Evolutionary conservation across 2,329 filamentous ascomycete genomes (phyloP), one percentile per base, ranked within the genome.

Genomic region (Akanthomyces uredinophilus): DNA sequence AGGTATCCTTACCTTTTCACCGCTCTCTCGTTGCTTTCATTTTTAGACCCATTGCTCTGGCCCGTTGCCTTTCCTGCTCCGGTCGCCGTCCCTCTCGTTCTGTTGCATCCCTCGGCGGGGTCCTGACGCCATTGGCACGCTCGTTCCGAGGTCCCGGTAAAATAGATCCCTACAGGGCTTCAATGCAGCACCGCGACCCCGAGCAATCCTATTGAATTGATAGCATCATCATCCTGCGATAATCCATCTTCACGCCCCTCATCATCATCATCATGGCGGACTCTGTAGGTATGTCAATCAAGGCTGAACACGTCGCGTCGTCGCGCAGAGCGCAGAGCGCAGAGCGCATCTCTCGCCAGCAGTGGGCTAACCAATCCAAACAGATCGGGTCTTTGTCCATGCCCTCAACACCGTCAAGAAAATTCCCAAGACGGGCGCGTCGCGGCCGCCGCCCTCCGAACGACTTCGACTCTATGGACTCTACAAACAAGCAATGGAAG

Each of bases 401-500:
- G 95, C 95, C 67, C 89, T 99, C 76, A 97, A 96, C 79, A 98
- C 95, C 27, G 94, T 99, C 70, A 97, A 97, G 78, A 96, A 96
- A 78, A 96, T 99, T 69, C 91, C 91, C 69, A 94, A 95, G 72
- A 96, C 93, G 20, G 94, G 95, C 66, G 92, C 92, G 58, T 87
- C 91, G 65, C 89, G 95, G 65, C 95, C 95, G 51, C 95, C 95
- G 53, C 86, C 92, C 2, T 81, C 84, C 64, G 93, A 96, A 71
- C 89, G 95, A 63, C 82, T 99, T 68, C 90, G 90, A 63, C 89
- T 99, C 65, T 99, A 99, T 88, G 95, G 95, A 66, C 83, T 99
- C 67, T 99, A 99, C 80, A 99, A 99, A 74, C 95, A 99, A 77
- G 92, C 92, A 65, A 98, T 98, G 95, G 93, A 99, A 79, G 95